phyloP scores from a whole-genome alignment of 139 green algal genomes.

The Chlamydomonas sp. region DNA sequence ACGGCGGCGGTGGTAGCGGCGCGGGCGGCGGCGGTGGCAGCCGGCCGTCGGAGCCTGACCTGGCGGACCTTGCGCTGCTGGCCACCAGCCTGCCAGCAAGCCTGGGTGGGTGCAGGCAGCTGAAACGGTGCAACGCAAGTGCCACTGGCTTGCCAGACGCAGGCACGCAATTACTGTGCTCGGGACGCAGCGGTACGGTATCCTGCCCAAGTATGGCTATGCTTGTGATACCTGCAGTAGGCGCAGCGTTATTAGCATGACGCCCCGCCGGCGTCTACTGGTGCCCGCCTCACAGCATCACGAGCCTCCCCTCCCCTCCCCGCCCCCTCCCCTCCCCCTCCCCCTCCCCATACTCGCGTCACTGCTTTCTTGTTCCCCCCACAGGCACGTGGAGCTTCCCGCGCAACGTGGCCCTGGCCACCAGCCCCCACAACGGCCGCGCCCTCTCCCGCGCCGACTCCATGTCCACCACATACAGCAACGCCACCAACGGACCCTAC shows the following conservation, averaged over 20 bases:
- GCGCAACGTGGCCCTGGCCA: slow-evolving; percentile 17
- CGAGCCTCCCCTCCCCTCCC: not conserved
- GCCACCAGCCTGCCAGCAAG: slow-evolving; percentile 25
- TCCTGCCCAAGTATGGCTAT: not conserved
- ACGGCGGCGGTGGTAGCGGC: not conserved
- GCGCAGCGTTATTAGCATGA: not conserved
- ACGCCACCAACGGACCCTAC: not conserved
- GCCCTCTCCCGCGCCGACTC: not conserved
- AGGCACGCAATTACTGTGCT: not conserved
- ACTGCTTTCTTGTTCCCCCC: not conserved
- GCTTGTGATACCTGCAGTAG: not conserved
- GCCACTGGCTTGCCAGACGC: too few species aligned
- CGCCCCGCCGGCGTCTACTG: not conserved
- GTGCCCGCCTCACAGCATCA: not conserved
- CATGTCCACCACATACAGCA: not conserved
- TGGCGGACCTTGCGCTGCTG: slow-evolving; percentile 30
- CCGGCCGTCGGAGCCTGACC: not conserved
- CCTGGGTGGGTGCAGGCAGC: not conserved
- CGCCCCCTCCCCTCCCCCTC: not conserved
- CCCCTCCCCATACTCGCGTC: not conserved
- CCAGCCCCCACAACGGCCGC: slow-evolving; percentile 1
- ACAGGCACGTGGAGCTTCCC: slow-evolving; percentile 35
- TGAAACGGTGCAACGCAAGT: too few species aligned
- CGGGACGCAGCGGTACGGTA: not conserved
- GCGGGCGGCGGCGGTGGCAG: not conserved